Conservation (phyloP, 2,329 filamentous ascomycete genomes). For the Clathrospora elynae region DNA sequence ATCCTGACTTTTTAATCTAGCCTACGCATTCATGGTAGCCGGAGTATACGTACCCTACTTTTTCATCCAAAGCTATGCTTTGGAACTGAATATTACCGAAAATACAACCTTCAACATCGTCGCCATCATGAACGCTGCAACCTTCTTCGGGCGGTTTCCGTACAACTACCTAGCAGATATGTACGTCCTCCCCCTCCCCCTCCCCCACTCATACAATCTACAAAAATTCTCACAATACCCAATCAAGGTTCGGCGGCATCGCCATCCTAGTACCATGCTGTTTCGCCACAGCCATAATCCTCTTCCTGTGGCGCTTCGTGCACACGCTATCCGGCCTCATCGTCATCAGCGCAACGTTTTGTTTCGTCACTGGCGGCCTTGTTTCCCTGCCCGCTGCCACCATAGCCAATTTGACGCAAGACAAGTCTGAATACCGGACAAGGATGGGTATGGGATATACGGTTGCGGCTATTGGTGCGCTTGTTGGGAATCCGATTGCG, state of each 20-base stretch:
- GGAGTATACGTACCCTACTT: slow-evolving; percentile 26
- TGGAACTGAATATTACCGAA: slow-evolving; percentile 27
- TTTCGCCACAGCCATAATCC: slow-evolving; percentile 42
- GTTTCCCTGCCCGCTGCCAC: slow-evolving; percentile 50
- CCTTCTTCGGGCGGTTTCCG: slow-evolving; percentile 50
- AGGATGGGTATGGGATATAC: slow-evolving; percentile 60
- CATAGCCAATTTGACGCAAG: slow-evolving; percentile 45
- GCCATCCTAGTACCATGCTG: slow-evolving; percentile 47
- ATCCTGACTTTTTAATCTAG: too few species aligned
- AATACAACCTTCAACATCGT: slow-evolving; percentile 67
- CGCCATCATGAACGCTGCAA: slow-evolving; percentile 66
- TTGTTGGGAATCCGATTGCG: slow-evolving; percentile 59
- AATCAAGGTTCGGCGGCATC: slow-evolving; percentile 26
- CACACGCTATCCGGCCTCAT: slow-evolving; percentile 38
- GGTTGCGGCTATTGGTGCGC: slow-evolving; percentile 54
- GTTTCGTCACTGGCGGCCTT: slow-evolving; percentile 52
- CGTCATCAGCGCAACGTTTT: slow-evolving; percentile 45
- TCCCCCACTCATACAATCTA: too few species aligned
- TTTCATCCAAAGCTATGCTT: slow-evolving; percentile 30
- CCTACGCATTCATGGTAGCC: slow-evolving; percentile 23
- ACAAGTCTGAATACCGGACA: slow-evolving; percentile 50
- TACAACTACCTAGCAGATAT: slow-evolving; percentile 51
- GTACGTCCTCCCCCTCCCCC: slow-evolving; percentile 6
- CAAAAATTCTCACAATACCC: not conserved
- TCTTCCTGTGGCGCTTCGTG: slow-evolving; percentile 39